phyloP scores from a whole-genome alignment of 73 alveolate genomes.

The Stentor coeruleus region DNA sequence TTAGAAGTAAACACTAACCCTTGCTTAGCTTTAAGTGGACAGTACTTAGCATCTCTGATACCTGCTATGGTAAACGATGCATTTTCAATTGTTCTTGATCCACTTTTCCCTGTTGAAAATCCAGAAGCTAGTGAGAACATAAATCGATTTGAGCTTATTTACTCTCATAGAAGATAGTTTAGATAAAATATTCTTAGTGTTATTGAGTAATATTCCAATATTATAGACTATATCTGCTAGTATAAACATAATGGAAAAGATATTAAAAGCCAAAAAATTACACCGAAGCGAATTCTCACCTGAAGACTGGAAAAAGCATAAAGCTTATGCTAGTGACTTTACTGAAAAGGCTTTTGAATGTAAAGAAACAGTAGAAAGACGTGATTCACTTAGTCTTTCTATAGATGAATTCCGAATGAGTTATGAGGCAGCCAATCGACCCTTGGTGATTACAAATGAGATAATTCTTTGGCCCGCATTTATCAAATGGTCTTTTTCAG shows the following conservation, averaged over 20 bases:
- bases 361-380: background rate
- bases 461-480: background rate
- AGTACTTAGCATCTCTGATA: constrained; percentile 53
- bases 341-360: too few species aligned
- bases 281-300: too few species aligned
- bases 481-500: background rate
- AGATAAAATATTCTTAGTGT: constrained; percentile 42
- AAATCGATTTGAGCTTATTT: constrained; percentile 37
- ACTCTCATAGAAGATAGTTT: constrained; percentile 41
- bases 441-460: background rate
- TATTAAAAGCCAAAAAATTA: background rate
- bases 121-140: constrained; percentile 25
- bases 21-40: constrained; percentile 60
- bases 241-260: background rate
- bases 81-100: constrained; percentile 48
- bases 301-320: too few species aligned
- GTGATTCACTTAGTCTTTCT: background rate
- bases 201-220: constrained; percentile 36
- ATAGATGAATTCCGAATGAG: background rate
- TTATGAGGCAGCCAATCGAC: background rate
- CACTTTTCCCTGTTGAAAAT: constrained; percentile 38
- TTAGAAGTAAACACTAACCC: constrained; percentile 85
- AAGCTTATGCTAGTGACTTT: too few species aligned
- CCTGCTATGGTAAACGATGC: constrained; percentile 77
- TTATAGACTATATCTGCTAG: background rate